Conservation (phyloP, 495 filamentous ascomycete species). For the Penicillium atrosanguineum region DNA sequence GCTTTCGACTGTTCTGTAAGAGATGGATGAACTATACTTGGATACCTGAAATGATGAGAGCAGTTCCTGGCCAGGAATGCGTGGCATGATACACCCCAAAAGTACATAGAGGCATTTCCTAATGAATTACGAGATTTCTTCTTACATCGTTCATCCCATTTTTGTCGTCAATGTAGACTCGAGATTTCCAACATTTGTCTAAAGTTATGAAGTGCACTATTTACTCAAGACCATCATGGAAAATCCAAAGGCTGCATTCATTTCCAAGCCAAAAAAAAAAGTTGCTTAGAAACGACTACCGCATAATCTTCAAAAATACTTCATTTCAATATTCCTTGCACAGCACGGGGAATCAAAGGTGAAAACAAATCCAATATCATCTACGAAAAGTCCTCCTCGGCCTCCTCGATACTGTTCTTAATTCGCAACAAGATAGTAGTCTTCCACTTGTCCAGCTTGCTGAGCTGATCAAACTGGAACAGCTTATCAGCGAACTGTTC, state of each 20-base stretch:
- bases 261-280: background rate
- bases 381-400: slow-evolving; percentile 72
- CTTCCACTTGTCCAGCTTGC: slow-evolving; percentile 94
- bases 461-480: slow-evolving; percentile 83
- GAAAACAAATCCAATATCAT: slow-evolving; percentile 17
- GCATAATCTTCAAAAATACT: background rate
- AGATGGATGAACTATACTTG: slow-evolving; percentile 29
- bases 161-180: background rate
- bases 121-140: slow-evolving; percentile 36
- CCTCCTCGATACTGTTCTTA: slow-evolving; percentile 76
- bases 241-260: background rate
- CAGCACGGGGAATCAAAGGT: slow-evolving; percentile 29
- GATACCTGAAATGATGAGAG: slow-evolving; percentile 31
- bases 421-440: slow-evolving; percentile 77
- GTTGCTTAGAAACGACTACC: background rate
- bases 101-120: slow-evolving; percentile 35
- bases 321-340: slow-evolving; percentile 7
- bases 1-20: background rate
- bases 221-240: background rate
- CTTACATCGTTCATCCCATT: background rate
- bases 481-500: slow-evolving; percentile 82
- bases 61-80: slow-evolving; percentile 14
- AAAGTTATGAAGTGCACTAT: background rate
- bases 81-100: slow-evolving; percentile 25
- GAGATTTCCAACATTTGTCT: background rate